A percentile compares a stretch with the other conserved stretches of the same genome.
Evolutionary conservation across 177 flowering plant genomes (phyloP).

Genomic region (Vitis hybrid): DNA sequence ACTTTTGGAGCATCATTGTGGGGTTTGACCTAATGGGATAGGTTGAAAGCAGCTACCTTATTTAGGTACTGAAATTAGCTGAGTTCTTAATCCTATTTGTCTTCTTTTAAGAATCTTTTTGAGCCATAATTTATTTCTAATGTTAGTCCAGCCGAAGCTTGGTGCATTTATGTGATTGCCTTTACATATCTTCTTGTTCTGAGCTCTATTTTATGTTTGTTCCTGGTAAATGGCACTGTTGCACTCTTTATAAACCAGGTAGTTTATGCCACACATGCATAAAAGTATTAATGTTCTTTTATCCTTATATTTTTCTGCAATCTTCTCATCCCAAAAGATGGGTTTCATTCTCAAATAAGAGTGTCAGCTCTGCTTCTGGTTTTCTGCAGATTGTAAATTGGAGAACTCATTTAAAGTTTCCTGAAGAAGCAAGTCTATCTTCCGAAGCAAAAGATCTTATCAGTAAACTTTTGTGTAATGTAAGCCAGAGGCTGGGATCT

Average conservation of each 20-base stretch:
- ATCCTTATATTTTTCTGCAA: neutral
- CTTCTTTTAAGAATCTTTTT: too few species aligned
- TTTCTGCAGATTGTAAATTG: slow-evolving; percentile 84
- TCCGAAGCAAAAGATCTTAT: slow-evolving; percentile 87
- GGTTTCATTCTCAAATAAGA: neutral
- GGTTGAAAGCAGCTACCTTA: neutral
- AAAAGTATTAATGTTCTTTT: too few species aligned
- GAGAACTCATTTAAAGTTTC: slow-evolving; percentile 88
- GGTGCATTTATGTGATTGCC: too few species aligned
- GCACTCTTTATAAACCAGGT: too few species aligned
- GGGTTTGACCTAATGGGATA: neutral
- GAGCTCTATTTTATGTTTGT: too few species aligned
- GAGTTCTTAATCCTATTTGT: too few species aligned
- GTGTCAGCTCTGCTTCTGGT: neutral
- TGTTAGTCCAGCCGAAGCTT: too few species aligned
- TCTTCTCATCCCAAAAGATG: neutral
- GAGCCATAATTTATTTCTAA: too few species aligned
- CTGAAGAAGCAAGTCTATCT: slow-evolving; percentile 86
- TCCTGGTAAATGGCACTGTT: too few species aligned
- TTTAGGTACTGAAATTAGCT: too few species aligned
- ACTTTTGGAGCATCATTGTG: neutral
- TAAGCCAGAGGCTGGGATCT: slow-evolving; percentile 82
- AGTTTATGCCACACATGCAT: neutral
- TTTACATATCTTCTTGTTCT: too few species aligned
- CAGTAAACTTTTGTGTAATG: slow-evolving; percentile 80